Evolutionary conservation across 2,329 filamentous ascomycete genomes (phyloP).

Genomic region (Neonectria ditissima): DNA sequence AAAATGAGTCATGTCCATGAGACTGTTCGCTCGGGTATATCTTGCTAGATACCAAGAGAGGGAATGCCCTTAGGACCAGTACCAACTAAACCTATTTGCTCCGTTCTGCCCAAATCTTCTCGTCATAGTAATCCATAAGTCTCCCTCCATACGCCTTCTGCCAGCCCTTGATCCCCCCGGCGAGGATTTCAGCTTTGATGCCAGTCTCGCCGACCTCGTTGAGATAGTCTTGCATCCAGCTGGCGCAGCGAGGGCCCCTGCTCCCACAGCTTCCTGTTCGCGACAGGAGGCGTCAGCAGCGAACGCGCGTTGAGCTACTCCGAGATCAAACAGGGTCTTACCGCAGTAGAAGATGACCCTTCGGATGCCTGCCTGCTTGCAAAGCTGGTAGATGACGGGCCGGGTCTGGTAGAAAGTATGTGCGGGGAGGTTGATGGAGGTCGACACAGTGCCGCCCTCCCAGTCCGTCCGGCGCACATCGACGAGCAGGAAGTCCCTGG

Average conservation of each 20-base stretch:
- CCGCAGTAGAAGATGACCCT: slow-evolving; percentile 68
- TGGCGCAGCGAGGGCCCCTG: slow-evolving; percentile 64
- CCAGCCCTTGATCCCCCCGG: slow-evolving; percentile 68
- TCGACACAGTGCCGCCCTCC: slow-evolving; percentile 69
- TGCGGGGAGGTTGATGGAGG: slow-evolving; percentile 69
- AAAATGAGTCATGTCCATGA: slow-evolving; percentile 43
- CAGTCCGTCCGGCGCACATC: slow-evolving; percentile 67
- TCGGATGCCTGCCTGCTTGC: slow-evolving; percentile 61
- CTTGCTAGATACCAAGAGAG: slow-evolving; percentile 49
- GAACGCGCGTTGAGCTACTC: background rate
- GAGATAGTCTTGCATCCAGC: slow-evolving; percentile 69
- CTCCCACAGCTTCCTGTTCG: slow-evolving; percentile 61
- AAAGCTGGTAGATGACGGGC: slow-evolving; percentile 60
- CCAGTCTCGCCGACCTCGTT: slow-evolving; percentile 56
- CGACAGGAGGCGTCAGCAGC: background rate
- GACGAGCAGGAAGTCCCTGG: slow-evolving; percentile 59
- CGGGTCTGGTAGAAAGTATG: slow-evolving; percentile 66
- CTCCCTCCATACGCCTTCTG: slow-evolving; percentile 60
- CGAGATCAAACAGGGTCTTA: slow-evolving; percentile 41
- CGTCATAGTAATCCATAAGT: slow-evolving; percentile 64
- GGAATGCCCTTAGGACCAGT: slow-evolving; percentile 35
- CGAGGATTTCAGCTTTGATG: slow-evolving; percentile 60
- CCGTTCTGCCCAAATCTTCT: slow-evolving; percentile 50
- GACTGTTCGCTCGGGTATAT: slow-evolving; percentile 39
- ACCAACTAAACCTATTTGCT: slow-evolving; percentile 37